A percentile compares a stretch with the other conserved stretches of the same genome.
Evolutionary conservation across 2,329 filamentous ascomycete genomes (phyloP).

Genomic region (Aspergillus chevalieri): DNA sequence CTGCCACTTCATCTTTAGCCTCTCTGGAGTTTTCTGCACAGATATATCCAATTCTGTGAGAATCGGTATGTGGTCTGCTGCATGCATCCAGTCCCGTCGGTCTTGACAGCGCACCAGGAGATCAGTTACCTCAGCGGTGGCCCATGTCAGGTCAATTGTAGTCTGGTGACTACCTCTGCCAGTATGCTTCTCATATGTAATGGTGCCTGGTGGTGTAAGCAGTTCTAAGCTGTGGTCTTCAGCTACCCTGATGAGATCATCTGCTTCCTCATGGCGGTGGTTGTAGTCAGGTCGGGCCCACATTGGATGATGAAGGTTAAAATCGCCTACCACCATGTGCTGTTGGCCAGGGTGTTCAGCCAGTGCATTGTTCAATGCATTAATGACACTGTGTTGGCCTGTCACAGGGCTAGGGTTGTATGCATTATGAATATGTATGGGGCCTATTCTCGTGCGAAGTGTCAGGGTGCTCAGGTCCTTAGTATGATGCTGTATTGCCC

Average conservation of each 20-base stretch:
- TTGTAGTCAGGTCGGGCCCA: slow-evolving; percentile 1
- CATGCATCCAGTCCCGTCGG: not conserved
- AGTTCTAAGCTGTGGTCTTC: not conserved
- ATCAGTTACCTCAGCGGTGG: not conserved
- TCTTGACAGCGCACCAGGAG: not conserved
- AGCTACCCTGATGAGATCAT: slow-evolving; percentile 1
- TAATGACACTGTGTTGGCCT: not conserved
- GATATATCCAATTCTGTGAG: slow-evolving; percentile 1
- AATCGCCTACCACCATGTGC: slow-evolving; percentile 2
- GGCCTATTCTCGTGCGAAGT: not conserved
- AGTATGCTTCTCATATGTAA: slow-evolving; percentile 1
- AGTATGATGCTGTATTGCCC: slow-evolving; percentile 10
- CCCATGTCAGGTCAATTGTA: slow-evolving; percentile 4
- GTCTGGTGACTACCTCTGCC: not conserved
- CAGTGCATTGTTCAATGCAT: not conserved
- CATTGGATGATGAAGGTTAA: slow-evolving; percentile 6
- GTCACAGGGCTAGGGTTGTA: slow-evolving; percentile 10
- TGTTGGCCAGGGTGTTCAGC: not conserved
- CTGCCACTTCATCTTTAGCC: not conserved
- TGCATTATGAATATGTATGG: slow-evolving; percentile 12
- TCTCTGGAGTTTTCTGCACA: not conserved
- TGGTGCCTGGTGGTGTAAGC: not conserved
- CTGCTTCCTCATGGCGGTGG: not conserved
- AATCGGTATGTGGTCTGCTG: slow-evolving; percentile 3
- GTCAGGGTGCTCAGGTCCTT: slow-evolving; percentile 13